phyloP scores from a whole-genome alignment of 345 rosid species.

The Eucalyptus decipiens region DNA sequence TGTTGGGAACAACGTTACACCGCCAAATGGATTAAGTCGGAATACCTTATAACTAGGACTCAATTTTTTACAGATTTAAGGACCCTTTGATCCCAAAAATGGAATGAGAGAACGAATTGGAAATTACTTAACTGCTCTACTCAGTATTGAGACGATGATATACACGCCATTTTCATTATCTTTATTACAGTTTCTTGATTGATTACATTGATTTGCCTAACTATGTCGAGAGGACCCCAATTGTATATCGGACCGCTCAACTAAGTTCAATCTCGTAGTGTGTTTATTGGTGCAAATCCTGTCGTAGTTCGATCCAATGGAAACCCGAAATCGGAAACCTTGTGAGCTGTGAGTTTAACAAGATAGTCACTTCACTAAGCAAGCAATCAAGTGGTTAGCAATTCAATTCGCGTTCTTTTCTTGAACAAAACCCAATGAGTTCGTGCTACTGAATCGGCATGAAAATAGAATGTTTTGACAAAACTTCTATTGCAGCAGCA shows the following conservation, averaged over 20 bases:
- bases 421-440: neutral
- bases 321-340: neutral
- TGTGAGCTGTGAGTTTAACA: neutral
- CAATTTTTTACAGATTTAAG: neutral
- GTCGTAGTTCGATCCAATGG: neutral
- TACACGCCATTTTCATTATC: neutral
- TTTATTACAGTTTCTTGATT: neutral
- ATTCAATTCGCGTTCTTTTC: neutral
- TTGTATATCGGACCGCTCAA: neutral
- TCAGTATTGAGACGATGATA: neutral
- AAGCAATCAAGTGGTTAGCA: neutral
- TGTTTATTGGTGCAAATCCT: neutral
- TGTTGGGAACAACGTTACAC: neutral
- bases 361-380: neutral
- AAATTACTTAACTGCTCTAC: neutral
- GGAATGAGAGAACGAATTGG: neutral
- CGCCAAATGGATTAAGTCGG: neutral
- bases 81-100: neutral
- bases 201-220: neutral
- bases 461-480: neutral
- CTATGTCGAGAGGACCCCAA: neutral
- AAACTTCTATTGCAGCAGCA: neutral
- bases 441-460: neutral
- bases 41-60: neutral
- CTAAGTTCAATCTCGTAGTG: neutral